Conservation (phyloP, 768 basidiomycete genomes). For the Candolleomyces aberdarensis region DNA sequence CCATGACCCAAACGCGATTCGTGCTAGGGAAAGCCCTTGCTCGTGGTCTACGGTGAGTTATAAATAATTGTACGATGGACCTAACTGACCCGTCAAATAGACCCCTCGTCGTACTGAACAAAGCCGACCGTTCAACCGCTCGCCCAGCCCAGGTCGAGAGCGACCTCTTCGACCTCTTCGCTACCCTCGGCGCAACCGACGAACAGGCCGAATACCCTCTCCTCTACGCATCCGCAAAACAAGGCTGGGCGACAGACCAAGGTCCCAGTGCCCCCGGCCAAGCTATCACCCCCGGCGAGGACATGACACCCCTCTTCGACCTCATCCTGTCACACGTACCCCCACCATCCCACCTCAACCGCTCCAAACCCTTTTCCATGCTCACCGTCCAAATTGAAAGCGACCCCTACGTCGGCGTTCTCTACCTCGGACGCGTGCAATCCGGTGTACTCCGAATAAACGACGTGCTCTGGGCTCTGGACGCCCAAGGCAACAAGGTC, state of each 20-base stretch:
- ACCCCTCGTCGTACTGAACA: conserved; percentile 50
- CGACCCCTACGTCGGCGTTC: conserved; percentile 47
- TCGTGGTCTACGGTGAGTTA: conserved; percentile 38
- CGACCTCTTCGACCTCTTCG: conserved; percentile 50
- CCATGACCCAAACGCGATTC: conserved; percentile 58
- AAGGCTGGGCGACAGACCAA: conserved; percentile 42
- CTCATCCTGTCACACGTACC: conserved; percentile 44
- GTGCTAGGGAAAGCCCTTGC: conserved; percentile 46
- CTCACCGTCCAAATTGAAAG: conserved; percentile 49
- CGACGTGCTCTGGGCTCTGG: conserved; percentile 37
- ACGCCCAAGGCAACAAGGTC: conserved; percentile 40
- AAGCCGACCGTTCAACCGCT: conserved; percentile 42
- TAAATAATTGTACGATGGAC: neutral
- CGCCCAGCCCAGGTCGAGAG: conserved; percentile 45
- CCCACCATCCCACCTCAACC: conserved; percentile 34
- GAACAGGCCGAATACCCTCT: conserved; percentile 52
- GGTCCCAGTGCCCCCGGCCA: conserved; percentile 16
- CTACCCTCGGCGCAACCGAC: conserved; percentile 47
- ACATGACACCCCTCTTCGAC: conserved; percentile 45
- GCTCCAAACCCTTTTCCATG: conserved; percentile 45
- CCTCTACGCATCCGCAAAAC: conserved; percentile 48
- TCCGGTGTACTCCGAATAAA: conserved; percentile 37
- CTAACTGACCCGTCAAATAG: conserved; percentile 18
- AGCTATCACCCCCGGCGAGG: conserved; percentile 12
- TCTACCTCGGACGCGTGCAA: conserved; percentile 46